Conservation (phyloP, 2,329 filamentous ascomycete species). For the Metarhizium album region DNA sequence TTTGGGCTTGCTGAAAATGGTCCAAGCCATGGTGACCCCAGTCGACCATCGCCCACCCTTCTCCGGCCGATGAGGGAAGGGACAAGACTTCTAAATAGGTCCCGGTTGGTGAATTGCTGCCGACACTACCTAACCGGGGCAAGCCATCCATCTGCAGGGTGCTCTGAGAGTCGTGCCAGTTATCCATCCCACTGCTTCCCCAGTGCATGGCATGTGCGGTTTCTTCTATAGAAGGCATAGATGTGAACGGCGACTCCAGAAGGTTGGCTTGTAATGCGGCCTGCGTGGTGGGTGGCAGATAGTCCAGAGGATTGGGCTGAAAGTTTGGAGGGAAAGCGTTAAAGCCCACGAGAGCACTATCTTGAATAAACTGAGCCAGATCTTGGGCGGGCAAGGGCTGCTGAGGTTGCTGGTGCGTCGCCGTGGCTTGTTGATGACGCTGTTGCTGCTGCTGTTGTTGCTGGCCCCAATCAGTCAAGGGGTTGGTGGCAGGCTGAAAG, state of each 20-base stretch:
- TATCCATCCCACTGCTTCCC: constrained; percentile 52
- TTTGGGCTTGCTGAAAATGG: constrained; percentile 44
- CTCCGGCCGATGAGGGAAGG: constrained; percentile 68
- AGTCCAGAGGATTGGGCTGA: constrained; percentile 47
- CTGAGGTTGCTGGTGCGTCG: constrained; percentile 29
- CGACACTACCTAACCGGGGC: constrained; percentile 28
- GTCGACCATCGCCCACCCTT: constrained; percentile 78
- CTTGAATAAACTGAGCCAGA: constrained; percentile 44
- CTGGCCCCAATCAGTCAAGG: constrained; percentile 52
- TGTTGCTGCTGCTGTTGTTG: constrained; percentile 44
- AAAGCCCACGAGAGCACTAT: constrained; percentile 45
- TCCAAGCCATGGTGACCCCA: constrained; percentile 57
- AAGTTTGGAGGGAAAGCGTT: constrained; percentile 40
- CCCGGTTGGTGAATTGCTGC: constrained; percentile 34
- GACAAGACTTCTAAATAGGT: constrained; percentile 78
- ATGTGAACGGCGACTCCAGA: constrained; percentile 52
- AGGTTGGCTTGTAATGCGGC: constrained; percentile 51
- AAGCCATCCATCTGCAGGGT: constrained; percentile 41
- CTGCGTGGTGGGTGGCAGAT: constrained; percentile 52
- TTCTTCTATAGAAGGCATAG: constrained; percentile 46
- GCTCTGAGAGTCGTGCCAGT: constrained; percentile 71
- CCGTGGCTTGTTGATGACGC: constrained; percentile 15
- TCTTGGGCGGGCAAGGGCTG: constrained; percentile 32
- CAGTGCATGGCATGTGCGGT: constrained; percentile 45
- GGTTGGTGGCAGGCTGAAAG: constrained; percentile 39